These are phyloP conservation scores for Colletotrichum sp. DNA, from an alignment of 2,329 filamentous ascomycete species.

Conservation along the genomic window DNA sequence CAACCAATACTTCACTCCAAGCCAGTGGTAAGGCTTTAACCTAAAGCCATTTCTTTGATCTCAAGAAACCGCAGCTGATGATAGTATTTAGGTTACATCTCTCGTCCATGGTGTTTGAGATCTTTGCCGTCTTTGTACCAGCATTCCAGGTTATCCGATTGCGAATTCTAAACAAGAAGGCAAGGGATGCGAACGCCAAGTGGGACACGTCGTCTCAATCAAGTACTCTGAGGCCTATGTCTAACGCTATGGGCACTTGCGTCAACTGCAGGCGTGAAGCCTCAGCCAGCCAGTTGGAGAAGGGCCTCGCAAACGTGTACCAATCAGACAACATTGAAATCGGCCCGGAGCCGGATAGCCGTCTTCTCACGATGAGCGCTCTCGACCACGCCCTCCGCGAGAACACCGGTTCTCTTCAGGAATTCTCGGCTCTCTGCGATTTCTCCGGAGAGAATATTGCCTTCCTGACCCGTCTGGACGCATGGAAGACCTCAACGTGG, in stretches of 20 bases:
- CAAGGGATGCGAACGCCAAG: constrained; percentile 29
- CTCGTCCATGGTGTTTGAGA: constrained; percentile 59
- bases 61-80: background rate
- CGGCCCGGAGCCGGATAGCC: constrained; percentile 35
- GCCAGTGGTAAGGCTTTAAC: constrained; percentile 49
- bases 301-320: constrained; percentile 33
- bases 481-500: constrained; percentile 41
- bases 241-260: constrained; percentile 16
- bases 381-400: constrained; percentile 52
- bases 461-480: constrained; percentile 53
- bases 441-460: constrained; percentile 65
- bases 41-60: accelerated
- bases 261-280: constrained; percentile 22
- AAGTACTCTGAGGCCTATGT: constrained; percentile 19
- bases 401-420: constrained; percentile 51
- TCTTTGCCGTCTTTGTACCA: constrained; percentile 60
- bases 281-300: constrained; percentile 27
- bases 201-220: constrained; percentile 32
- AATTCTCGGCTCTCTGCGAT: constrained; percentile 58
- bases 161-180: constrained; percentile 24
- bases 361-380: constrained; percentile 55
- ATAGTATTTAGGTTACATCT: constrained; percentile 43
- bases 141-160: constrained; percentile 32
- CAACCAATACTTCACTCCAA: constrained; percentile 54
- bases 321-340: background rate